phyloP scores from a whole-genome alignment of 208 protist species.

The Leishmania braziliensis region DNA sequence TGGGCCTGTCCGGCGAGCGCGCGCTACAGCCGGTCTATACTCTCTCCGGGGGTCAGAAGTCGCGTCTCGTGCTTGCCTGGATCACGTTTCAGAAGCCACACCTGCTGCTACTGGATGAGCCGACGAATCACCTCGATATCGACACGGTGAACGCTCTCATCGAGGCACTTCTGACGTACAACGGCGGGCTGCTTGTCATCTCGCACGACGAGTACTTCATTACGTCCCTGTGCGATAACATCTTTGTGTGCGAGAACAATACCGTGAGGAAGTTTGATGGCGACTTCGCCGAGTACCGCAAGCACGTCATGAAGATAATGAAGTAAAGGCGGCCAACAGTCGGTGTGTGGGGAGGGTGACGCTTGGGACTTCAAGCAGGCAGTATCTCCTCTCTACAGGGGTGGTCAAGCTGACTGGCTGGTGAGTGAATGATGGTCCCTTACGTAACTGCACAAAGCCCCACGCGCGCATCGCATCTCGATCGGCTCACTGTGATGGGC shows the following conservation, averaged over 20 bases:
- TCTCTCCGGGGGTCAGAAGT: constrained; percentile 95
- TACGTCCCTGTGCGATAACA: constrained; percentile 90
- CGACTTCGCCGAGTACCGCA: constrained; percentile 90
- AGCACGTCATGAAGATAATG: constrained; percentile 73
- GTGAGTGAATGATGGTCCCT: not conserved
- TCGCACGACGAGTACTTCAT: constrained; percentile 96
- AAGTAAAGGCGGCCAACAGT: constrained; percentile 31
- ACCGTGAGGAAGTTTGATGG: constrained; percentile 82
- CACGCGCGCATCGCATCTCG: not conserved
- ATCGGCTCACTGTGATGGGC: not conserved
- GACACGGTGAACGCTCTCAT: constrained; percentile 95
- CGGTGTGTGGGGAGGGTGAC: not conserved
- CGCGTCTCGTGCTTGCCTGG: constrained; percentile 92
- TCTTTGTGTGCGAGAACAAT: constrained; percentile 86
- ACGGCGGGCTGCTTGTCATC: constrained; percentile 91
- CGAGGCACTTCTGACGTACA: constrained; percentile 88
- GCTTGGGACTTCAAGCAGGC: not conserved
- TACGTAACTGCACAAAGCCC: too few species aligned
- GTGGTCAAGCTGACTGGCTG: not conserved
- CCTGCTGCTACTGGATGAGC: constrained; percentile 97
- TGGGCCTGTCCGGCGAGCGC: constrained; percentile 90
- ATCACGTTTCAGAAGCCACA: constrained; percentile 94
- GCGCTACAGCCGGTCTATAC: constrained; percentile 92
- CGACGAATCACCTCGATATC: constrained; percentile 96
- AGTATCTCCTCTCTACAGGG: not conserved